A percentile compares a stretch with the other conserved stretches of the same genome.
Evolutionary conservation across 75 land plant species (phyloP).

Genomic region (Chamaecyparis obtusa): DNA sequence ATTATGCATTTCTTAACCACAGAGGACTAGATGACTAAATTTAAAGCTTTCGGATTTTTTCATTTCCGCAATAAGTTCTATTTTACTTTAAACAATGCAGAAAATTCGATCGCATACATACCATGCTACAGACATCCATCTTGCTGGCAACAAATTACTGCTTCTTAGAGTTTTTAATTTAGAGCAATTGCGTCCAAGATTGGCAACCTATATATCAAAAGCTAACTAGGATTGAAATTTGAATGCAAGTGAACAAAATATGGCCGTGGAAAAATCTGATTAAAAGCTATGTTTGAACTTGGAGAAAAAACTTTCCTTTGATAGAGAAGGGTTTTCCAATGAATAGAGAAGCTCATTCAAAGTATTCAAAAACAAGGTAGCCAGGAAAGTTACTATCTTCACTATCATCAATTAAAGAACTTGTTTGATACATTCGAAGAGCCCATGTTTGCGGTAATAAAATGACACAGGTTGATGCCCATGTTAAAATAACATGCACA

Average conservation of each 20-base stretch:
- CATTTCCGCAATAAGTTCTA: not conserved
- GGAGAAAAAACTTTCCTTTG: constrained; percentile 37
- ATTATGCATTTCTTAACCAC: too few species aligned
- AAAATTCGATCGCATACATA: constrained; percentile 16
- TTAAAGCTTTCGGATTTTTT: not conserved
- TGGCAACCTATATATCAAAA: constrained; percentile 33
- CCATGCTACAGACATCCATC: constrained; percentile 84
- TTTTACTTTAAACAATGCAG: not conserved
- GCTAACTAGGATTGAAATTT: not conserved
- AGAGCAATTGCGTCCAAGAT: constrained; percentile 42
- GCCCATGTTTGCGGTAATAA: too few species aligned
- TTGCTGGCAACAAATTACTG: constrained; percentile 59
- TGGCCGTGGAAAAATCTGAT: not conserved
- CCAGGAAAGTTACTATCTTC: constrained; percentile 14
- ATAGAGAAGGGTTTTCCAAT: constrained; percentile 50
- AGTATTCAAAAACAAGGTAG: constrained; percentile 34
- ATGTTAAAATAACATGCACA: too few species aligned
- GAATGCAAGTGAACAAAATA: not conserved
- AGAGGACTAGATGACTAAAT: too few species aligned
- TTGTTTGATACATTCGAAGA: too few species aligned
- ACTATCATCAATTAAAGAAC: constrained; percentile 35
- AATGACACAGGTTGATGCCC: too few species aligned
- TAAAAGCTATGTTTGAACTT: not conserved
- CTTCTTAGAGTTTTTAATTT: constrained; percentile 46
- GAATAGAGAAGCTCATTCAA: constrained; percentile 48